Evolutionary conservation across 1,139 yeast genomes (phyloP).

Genomic region (Sugiyamaella japonica): DNA sequence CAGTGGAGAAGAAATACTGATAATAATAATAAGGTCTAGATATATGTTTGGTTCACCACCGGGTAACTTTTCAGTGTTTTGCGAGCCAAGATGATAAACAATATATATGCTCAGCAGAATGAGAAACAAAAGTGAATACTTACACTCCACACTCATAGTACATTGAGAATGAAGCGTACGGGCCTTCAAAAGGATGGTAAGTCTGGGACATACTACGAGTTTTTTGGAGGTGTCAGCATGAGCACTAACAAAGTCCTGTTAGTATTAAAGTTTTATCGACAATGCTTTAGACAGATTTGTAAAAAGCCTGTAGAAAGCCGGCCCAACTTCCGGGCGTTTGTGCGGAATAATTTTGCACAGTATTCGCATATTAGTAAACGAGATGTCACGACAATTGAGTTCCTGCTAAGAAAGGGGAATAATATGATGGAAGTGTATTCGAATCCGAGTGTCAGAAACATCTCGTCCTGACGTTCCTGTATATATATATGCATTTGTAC

Average conservation of each 20-base stretch:
- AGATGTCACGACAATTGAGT: slow-evolving; percentile 86
- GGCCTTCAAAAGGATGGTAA: slow-evolving; percentile 39
- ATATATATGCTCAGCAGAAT: too few relatives aligned
- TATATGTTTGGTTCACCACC: slow-evolving; percentile 8
- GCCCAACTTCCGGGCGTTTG: slow-evolving; percentile 38
- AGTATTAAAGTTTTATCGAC: slow-evolving; percentile 42
- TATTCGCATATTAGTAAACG: slow-evolving; percentile 62
- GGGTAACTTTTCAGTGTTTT: slow-evolving; percentile 1
- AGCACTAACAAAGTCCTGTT: background rate
- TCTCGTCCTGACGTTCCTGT: background rate
- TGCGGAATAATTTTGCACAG: slow-evolving; percentile 64
- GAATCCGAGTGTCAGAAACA: slow-evolving; percentile 39
- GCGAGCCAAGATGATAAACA: too few relatives aligned
- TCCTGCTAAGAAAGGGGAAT: slow-evolving; percentile 73
- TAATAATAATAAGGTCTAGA: background rate
- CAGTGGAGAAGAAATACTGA: too few relatives aligned
- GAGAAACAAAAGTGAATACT: too few relatives aligned
- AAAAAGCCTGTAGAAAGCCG: slow-evolving; percentile 39
- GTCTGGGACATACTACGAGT: slow-evolving; percentile 12
- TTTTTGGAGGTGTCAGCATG: background rate
- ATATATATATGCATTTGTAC: slow-evolving; percentile 1
- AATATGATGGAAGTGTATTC: slow-evolving; percentile 73
- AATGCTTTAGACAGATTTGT: slow-evolving; percentile 40
- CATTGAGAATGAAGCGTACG: slow-evolving; percentile 25
- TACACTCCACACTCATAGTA: background rate